These are phyloP conservation scores for Iris macrosiphon DNA, from an alignment of 106 monocot species.

Conservation along the genomic window DNA sequence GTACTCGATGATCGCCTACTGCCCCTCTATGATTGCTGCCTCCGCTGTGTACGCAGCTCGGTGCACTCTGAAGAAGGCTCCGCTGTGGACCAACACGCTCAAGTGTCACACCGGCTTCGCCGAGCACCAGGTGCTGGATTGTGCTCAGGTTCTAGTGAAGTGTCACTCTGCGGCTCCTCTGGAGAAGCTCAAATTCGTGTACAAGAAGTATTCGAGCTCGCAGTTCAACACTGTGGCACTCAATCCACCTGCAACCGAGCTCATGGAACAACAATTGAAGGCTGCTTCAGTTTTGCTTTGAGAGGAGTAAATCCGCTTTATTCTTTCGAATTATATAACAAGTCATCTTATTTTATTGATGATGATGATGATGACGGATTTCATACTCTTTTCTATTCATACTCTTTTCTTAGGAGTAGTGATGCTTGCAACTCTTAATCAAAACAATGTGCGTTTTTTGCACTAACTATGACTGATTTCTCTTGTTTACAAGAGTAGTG, in stretches of 20 bases:
- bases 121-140: constrained; percentile 36
- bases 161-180: constrained; percentile 27
- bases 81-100: constrained; percentile 53
- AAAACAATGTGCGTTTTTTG: too few species aligned
- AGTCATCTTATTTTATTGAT: too few species aligned
- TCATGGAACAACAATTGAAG: too few species aligned
- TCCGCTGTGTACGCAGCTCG: constrained; percentile 54
- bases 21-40: constrained; percentile 54
- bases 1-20: constrained; percentile 29
- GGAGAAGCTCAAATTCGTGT: constrained; percentile 44
- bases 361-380: too few species aligned
- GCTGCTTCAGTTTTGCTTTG: too few species aligned
- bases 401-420: too few species aligned
- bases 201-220: constrained; percentile 43
- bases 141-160: constrained; percentile 22
- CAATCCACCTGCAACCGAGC: constrained; percentile 23
- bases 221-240: constrained; percentile 36
- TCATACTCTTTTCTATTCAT: too few species aligned
- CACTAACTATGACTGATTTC: too few species aligned
- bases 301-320: too few species aligned
- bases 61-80: constrained; percentile 46
- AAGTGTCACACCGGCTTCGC: constrained; percentile 43
- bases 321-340: too few species aligned
- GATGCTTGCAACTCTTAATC: too few species aligned
- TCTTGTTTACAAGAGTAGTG: too few species aligned